A percentile compares a stretch with the other conserved stretches of the same genome.
phyloP scores from a whole-genome alignment of 148 eudicot genomes.

The Diospyros kaki region DNA sequence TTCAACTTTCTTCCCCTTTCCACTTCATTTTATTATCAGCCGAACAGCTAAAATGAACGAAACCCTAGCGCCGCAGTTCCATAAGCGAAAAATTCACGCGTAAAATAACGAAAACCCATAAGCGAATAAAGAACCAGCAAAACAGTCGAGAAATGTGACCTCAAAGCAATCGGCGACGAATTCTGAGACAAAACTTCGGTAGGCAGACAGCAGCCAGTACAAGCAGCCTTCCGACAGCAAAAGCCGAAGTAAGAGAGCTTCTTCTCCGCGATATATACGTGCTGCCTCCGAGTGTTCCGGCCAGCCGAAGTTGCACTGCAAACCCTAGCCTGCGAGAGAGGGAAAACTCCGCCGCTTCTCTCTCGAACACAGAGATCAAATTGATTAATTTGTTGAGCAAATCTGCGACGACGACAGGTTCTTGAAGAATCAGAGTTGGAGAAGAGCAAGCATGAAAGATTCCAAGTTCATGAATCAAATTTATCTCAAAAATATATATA shows the following conservation, averaged over 20 bases:
- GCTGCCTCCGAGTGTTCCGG: not conserved
- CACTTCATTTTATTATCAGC: not conserved
- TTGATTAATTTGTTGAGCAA: not conserved
- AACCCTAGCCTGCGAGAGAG: slow-evolving; percentile 5
- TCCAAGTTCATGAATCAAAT: not conserved
- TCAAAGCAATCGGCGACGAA: slow-evolving; percentile 5
- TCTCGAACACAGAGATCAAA: not conserved
- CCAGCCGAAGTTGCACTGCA: not conserved
- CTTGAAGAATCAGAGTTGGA: not conserved
- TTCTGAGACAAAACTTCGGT: not conserved
- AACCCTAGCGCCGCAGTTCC: not conserved
- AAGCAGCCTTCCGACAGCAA: not conserved
- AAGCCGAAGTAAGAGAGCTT: not conserved
- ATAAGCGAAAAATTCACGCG: not conserved
- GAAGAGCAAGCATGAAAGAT: not conserved
- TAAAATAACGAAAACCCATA: not conserved
- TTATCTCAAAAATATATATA: not conserved
- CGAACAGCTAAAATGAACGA: not conserved
- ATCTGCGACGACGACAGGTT: not conserved
- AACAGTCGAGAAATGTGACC: not conserved
- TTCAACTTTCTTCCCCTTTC: not conserved
- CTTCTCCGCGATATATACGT: not conserved
- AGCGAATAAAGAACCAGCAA: not conserved
- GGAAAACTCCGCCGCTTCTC: not conserved
- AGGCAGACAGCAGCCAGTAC: not conserved